Evolutionary conservation across 2,329 filamentous ascomycete species (phyloP).

Genomic region (Arthrobotrys musiformis): DNA sequence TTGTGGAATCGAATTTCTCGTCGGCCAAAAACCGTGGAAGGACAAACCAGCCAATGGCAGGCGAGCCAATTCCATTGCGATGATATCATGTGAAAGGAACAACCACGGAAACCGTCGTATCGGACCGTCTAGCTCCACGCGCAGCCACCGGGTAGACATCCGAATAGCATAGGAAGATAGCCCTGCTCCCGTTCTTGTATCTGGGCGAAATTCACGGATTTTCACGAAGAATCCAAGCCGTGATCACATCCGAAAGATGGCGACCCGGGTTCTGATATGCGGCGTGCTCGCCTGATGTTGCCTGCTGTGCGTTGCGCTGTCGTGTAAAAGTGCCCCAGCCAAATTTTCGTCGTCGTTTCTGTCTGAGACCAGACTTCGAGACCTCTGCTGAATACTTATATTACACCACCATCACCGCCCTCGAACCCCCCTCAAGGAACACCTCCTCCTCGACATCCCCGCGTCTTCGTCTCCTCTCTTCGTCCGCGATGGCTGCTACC

Average conservation of each 20-base stretch:
- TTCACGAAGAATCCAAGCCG: not conserved
- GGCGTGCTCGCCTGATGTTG: conserved; percentile 19
- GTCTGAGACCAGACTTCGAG: conserved; percentile 40
- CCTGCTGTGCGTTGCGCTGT: conserved; percentile 37
- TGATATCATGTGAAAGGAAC: conserved; percentile 55
- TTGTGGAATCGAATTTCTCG: conserved; percentile 48
- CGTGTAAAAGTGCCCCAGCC: conserved; percentile 52
- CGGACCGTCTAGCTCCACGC: not conserved
- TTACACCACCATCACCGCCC: not conserved
- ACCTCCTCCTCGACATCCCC: conserved; percentile 28
- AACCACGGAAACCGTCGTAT: not conserved
- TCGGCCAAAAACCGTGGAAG: conserved; percentile 55
- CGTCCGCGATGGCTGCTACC: conserved; percentile 59
- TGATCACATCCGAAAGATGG: conserved; percentile 9
- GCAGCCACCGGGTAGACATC: not conserved
- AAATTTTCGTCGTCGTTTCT: conserved; percentile 49
- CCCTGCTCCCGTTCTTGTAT: not conserved
- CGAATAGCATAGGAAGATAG: not conserved
- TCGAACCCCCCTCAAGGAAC: not conserved
- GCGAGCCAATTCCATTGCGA: conserved; percentile 36
- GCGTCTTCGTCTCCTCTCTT: conserved; percentile 29
- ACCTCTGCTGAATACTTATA: not conserved
- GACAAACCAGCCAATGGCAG: conserved; percentile 39
- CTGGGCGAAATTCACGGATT: not conserved
- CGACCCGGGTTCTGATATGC: not conserved